phyloP scores from a whole-genome alignment of 192 early-diverging fungal species.

The Coemansia aciculifera region DNA sequence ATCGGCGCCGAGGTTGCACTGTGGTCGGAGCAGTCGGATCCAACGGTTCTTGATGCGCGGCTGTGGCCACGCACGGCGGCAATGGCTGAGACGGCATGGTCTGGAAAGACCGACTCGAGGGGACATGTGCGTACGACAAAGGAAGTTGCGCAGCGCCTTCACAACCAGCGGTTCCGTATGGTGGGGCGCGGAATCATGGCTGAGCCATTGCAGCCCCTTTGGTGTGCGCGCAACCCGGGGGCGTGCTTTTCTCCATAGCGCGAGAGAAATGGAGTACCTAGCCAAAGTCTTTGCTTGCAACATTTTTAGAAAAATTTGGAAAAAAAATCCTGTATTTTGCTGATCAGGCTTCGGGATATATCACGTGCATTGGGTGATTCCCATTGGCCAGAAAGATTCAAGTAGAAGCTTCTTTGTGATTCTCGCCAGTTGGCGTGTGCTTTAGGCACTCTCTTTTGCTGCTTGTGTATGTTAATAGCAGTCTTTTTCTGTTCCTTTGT shows the following conservation, averaged over 20 bases:
- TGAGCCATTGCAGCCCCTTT: slow-evolving; percentile 73
- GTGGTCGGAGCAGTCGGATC: slow-evolving; percentile 71
- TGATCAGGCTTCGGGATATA: not conserved
- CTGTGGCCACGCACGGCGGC: slow-evolving; percentile 73
- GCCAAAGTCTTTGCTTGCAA: too few relatives aligned
- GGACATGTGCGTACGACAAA: slow-evolving; percentile 58
- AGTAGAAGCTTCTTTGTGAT: not conserved
- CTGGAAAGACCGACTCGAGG: slow-evolving; percentile 58
- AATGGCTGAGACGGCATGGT: slow-evolving; percentile 70
- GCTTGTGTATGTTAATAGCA: not conserved
- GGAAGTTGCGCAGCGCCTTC: slow-evolving; percentile 65
- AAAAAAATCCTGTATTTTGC: not conserved
- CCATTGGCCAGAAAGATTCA: not conserved
- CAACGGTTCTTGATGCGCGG: slow-evolving; percentile 58
- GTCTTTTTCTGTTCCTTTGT: not conserved
- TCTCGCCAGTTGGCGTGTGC: not conserved
- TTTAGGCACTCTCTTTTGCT: not conserved
- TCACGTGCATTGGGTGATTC: not conserved
- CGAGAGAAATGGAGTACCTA: not conserved
- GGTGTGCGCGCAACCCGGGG: slow-evolving; percentile 68
- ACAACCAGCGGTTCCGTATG: slow-evolving; percentile 72
- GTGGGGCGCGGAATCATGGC: slow-evolving; percentile 65
- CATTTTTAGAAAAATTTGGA: not conserved
- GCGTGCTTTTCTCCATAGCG: slow-evolving; percentile 40
- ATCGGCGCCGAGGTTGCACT: slow-evolving; percentile 69